Conservation (phyloP, 345 rosid genomes). For the Trapa incisa region DNA sequence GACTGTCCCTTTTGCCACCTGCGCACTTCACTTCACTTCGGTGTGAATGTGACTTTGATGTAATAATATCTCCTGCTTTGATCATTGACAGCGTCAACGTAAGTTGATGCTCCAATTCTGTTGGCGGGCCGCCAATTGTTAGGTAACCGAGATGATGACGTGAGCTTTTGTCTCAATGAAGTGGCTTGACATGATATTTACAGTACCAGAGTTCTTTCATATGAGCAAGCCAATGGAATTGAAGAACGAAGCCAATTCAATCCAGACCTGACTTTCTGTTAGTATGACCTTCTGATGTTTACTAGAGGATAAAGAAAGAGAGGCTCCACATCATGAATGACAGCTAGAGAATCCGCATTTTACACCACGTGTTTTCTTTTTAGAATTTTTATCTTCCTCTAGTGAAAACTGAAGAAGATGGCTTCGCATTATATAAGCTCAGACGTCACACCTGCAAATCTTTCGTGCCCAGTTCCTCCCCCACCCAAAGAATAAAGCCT, state of each 20-base stretch:
- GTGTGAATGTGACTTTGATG: neutral
- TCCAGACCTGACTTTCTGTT: neutral
- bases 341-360: neutral
- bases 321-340: neutral
- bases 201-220: neutral
- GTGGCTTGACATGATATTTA: too few relatives aligned
- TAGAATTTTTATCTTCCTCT: neutral
- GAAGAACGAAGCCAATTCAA: neutral
- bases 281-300: constrained; percentile 1
- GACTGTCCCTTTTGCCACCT: neutral
- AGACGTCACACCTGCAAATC: neutral
- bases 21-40: too few relatives aligned
- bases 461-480: constrained; percentile 5
- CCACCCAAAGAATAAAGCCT: neutral
- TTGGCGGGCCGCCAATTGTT: neutral
- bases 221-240: too few relatives aligned
- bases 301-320: neutral
- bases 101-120: neutral
- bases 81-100: neutral
- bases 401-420: neutral
- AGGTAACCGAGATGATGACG: too few relatives aligned
- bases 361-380: neutral
- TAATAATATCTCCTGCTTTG: neutral
- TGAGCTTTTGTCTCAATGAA: too few relatives aligned
- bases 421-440: neutral